Conservation (phyloP, 2,329 filamentous ascomycete species). For the Fusarium begoniae region DNA sequence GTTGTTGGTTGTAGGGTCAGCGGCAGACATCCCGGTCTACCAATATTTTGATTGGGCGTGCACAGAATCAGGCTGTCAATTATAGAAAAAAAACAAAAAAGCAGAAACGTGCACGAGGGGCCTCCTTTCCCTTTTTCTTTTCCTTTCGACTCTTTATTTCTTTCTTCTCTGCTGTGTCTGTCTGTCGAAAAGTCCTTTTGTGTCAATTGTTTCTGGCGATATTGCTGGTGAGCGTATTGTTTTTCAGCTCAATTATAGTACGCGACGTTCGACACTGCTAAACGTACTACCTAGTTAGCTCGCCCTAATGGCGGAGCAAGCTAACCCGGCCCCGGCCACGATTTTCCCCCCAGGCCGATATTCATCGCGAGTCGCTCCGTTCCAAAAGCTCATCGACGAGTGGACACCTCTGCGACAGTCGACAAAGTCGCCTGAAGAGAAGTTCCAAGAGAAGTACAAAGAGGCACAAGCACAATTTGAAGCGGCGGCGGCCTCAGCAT, state of each 20-base stretch:
- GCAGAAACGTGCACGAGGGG: background rate
- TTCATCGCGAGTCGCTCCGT: background rate
- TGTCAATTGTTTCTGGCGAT: rapidly evolving
- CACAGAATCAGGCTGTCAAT: background rate
- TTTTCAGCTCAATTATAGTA: no score
- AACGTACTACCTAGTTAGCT: background rate
- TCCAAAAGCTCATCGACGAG: no score
- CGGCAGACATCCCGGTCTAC: background rate
- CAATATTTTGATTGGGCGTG: background rate
- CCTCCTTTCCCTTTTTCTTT: background rate
- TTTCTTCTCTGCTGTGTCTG: rapidly evolving
- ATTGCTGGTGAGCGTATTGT: no score
- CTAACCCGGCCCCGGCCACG: no score
- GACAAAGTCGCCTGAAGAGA: background rate
- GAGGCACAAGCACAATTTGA: background rate
- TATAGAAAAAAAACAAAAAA: background rate
- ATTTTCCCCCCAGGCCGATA: no score
- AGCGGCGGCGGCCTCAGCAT: background rate
- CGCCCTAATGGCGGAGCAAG: background rate
- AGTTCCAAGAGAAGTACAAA: rapidly evolving
- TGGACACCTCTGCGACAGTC: background rate
- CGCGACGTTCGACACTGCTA: no score
- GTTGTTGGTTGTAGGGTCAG: background rate
- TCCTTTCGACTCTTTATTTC: rapidly evolving
- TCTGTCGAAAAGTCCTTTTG: rapidly evolving